A percentile compares a stretch with the other conserved stretches of the same genome.
Evolutionary conservation across 2,329 filamentous ascomycete genomes (phyloP).

Genomic region (Fusarium sp.): DNA sequence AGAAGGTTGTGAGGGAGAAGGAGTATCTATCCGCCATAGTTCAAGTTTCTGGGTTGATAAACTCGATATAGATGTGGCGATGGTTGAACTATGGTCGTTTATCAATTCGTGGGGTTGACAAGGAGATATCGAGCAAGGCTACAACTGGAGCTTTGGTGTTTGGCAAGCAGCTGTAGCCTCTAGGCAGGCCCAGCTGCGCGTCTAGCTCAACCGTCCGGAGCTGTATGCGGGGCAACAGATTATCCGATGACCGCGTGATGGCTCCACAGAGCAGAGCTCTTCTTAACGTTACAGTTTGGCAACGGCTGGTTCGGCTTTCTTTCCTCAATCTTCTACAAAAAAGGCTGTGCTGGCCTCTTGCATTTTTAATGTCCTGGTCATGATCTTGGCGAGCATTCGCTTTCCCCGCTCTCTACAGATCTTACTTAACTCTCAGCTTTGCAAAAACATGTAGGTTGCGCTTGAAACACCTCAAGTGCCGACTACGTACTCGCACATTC

Average conservation of each 20-base stretch:
- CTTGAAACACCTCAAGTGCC: slow-evolving; percentile 35
- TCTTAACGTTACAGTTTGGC: slow-evolving; percentile 34
- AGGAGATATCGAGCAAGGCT: slow-evolving; percentile 46
- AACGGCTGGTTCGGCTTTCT: slow-evolving; percentile 45
- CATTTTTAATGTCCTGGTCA: slow-evolving; percentile 25
- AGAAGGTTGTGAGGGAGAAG: slow-evolving; percentile 99
- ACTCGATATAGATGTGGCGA: slow-evolving; percentile 15
- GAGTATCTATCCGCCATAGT: slow-evolving; percentile 98
- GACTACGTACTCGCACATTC: slow-evolving; percentile 19
- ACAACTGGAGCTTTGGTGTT: slow-evolving; percentile 51
- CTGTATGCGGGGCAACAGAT: slow-evolving; percentile 44
- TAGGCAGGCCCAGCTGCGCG: slow-evolving; percentile 55
- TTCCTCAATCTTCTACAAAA: slow-evolving; percentile 39
- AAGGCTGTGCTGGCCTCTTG: slow-evolving; percentile 50
- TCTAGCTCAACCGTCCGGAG: slow-evolving; percentile 47
- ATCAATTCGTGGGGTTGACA: slow-evolving; percentile 41
- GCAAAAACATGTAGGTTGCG: slow-evolving; percentile 46
- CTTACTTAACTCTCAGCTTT: slow-evolving; percentile 26
- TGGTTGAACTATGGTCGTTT: slow-evolving; percentile 22
- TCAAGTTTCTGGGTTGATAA: slow-evolving; percentile 34
- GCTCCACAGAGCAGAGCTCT: slow-evolving; percentile 23
- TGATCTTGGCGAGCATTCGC: slow-evolving; percentile 35
- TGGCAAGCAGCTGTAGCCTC: slow-evolving; percentile 46
- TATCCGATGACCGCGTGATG: slow-evolving; percentile 40
- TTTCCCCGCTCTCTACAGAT: slow-evolving; percentile 37